Evolutionary conservation across 305 asterid genomes (phyloP).

Genomic region (Fraxinus albicans): DNA sequence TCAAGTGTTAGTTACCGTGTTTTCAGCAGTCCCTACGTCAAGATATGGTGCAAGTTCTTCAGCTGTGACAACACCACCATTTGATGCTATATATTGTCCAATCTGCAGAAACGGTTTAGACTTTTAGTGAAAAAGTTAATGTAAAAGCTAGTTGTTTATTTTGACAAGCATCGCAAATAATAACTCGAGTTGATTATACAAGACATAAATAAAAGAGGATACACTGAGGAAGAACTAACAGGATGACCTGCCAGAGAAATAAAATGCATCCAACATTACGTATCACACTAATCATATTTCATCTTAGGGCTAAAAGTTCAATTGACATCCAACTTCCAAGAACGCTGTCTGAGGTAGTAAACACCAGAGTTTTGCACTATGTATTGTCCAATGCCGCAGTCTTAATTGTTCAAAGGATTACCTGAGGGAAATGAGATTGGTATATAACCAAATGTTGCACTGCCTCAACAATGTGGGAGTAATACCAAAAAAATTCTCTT

Average conservation of each 20-base stretch:
- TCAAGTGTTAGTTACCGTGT: constrained; percentile 45
- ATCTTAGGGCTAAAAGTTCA: background rate
- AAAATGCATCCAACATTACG: background rate
- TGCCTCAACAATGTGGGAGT: background rate
- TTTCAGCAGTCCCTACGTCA: constrained; percentile 63
- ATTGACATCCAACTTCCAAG: background rate
- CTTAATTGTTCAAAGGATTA: background rate
- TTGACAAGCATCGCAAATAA: constrained; percentile 8
- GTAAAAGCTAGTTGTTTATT: background rate
- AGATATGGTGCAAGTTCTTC: constrained; percentile 98
- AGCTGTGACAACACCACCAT: constrained; percentile 96
- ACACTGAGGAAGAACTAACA: constrained; percentile 15
- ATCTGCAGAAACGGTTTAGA: constrained; percentile 48
- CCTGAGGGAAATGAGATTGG: background rate
- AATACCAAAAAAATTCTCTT: background rate
- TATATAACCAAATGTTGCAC: background rate
- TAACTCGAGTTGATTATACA: constrained; percentile 17
- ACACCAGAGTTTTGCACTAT: background rate
- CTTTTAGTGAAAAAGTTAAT: background rate
- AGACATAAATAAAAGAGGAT: constrained; percentile 10
- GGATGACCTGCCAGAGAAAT: constrained; percentile 1
- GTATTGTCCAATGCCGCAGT: background rate
- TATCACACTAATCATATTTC: background rate
- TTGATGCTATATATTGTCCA: constrained; percentile 81
- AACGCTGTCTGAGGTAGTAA: background rate